A percentile compares a stretch with the other conserved stretches of the same genome.
Conservation (phyloP, 108 stramenopile genomes). For the Mayamaea pseudoterrestris region DNA sequence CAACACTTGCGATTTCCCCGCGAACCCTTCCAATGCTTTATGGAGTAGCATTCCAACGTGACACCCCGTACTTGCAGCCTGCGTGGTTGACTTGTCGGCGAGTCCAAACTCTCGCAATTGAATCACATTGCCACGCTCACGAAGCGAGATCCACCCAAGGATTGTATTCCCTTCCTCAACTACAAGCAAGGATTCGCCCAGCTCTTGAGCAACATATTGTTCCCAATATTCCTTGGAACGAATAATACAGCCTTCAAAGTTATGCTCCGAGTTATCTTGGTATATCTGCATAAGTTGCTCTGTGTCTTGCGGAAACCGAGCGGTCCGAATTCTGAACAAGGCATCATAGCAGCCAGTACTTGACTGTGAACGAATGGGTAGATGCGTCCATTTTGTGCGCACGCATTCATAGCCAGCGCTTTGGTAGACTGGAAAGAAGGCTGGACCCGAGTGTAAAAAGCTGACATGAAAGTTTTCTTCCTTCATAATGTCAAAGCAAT, state of each 20-base stretch:
- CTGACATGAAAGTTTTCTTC: slow-evolving; percentile 21
- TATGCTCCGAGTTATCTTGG: slow-evolving; percentile 38
- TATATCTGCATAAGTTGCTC: slow-evolving; percentile 30
- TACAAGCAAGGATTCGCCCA: slow-evolving; percentile 36
- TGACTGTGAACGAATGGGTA: slow-evolving; percentile 9
- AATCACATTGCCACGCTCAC: slow-evolving; percentile 29
- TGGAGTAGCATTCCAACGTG: not conserved
- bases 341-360: not conserved
- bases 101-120: slow-evolving; percentile 64
- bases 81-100: not conserved
- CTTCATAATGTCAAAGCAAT: slow-evolving; percentile 51
- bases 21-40: not conserved
- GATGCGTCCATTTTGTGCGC: slow-evolving; percentile 31
- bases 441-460: slow-evolving; percentile 53
- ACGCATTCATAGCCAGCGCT: slow-evolving; percentile 28
- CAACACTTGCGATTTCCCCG: slow-evolving; percentile 1
- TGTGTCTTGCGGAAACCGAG: slow-evolving; percentile 48
- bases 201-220: slow-evolving; percentile 43
- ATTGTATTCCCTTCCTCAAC: slow-evolving; percentile 12
- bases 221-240: slow-evolving; percentile 54
- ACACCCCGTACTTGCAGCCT: not conserved
- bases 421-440: slow-evolving; percentile 51
- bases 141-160: slow-evolving; percentile 49
- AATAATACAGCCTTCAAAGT: slow-evolving; percentile 44
- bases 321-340: slow-evolving; percentile 18